Base-by-base conservation (phyloP, 116 monocot species). In the Phalaenopsis hybrid region DNA sequence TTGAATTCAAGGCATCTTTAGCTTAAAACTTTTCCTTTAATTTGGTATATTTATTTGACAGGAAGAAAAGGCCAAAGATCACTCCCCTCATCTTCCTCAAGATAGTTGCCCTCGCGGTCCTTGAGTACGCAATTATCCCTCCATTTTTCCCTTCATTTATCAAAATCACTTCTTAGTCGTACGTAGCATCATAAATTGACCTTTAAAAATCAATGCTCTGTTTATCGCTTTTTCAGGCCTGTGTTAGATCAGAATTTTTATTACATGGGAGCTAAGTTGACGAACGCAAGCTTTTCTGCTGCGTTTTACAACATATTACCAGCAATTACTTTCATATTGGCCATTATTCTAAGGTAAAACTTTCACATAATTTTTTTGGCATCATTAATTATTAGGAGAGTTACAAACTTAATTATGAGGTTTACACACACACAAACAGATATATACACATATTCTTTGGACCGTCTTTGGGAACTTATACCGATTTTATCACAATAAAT, bases 231-330 rank as follows among this genome's bases (percentile, higher is more conserved):
- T 31, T 37, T 18, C 51, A 88, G 88, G 44, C 85, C 85, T 8
- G 88, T 88, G 37, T 65, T 88, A 48, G 88, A 85, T 55, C 85
- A 85, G 51, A 85, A 83, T 76, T 85, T 85, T 18, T 88, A 85
- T 79, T 85, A 80, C 78, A 55, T 81, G 82, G 88, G 88, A 4
- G 72, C 82, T n/a, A 85, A 88, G 41, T n/a, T 76, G 5, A 88
- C 88, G 6, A 74, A 82, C 1, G 85, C 88, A 25, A 70, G 88
- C 77, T 85, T 88, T 63, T 76, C 82, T 0, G 67, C 88, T 23
- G 88, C 88, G 21, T 46, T 88, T 11, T 23, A 57, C 43, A 88
- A 88, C 84, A 80, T 88, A 77, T 79, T 88, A 8, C 88, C 85
- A 34, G 85, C 85, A 13, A 72, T 88, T 2, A 85, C 88, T 23